Percentiles rank a stretch among this genome's conserved stretches.
These are phyloP conservation scores for Barnettozyma siamensis DNA, from an alignment of 805 yeast genomes.

Conservation along the genomic window DNA sequence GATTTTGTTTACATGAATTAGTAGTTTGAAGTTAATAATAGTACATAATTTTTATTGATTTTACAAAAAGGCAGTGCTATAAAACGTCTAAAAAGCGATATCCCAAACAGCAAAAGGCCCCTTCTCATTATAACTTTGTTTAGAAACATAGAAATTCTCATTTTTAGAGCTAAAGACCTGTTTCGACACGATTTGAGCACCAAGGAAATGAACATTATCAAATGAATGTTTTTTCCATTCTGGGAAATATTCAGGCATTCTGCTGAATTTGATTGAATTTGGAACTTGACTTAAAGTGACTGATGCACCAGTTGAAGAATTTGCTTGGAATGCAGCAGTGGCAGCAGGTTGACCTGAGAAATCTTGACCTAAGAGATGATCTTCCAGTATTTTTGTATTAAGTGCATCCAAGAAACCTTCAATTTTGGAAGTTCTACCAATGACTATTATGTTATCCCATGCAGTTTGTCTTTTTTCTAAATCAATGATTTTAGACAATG, in stretches of 20 bases:
- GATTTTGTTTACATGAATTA: too few species aligned
- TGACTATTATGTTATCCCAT: slow-evolving; percentile 75
- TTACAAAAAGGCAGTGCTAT: not conserved
- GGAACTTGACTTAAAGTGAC: slow-evolving; percentile 64
- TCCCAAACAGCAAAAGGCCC: slow-evolving; percentile 89
- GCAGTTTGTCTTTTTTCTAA: slow-evolving; percentile 69
- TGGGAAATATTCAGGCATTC: slow-evolving; percentile 86
- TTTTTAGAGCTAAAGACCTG: slow-evolving; percentile 67
- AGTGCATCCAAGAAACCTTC: slow-evolving; percentile 73
- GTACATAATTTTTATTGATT: too few species aligned
- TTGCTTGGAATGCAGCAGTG: slow-evolving; percentile 27
- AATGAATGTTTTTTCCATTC: slow-evolving; percentile 85
- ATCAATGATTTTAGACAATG: slow-evolving; percentile 57
- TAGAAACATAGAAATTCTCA: slow-evolving; percentile 57
- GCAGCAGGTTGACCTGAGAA: slow-evolving; percentile 20
- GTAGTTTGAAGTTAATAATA: too few species aligned
- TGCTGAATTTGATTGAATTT: slow-evolving; percentile 58
- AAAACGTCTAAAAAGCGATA: slow-evolving; percentile 28
- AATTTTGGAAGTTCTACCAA: slow-evolving; percentile 73
- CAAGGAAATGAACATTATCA: slow-evolving; percentile 73
- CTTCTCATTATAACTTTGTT: slow-evolving; percentile 63
- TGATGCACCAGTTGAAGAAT: slow-evolving; percentile 10
- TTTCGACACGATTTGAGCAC: slow-evolving; percentile 83
- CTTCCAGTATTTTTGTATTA: slow-evolving; percentile 48
- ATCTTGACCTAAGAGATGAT: slow-evolving; percentile 41